A percentile compares a stretch with the other conserved stretches of the same genome.
Conservation (phyloP, 2,329 filamentous ascomycete genomes). For the Canariomyces notabilis region DNA sequence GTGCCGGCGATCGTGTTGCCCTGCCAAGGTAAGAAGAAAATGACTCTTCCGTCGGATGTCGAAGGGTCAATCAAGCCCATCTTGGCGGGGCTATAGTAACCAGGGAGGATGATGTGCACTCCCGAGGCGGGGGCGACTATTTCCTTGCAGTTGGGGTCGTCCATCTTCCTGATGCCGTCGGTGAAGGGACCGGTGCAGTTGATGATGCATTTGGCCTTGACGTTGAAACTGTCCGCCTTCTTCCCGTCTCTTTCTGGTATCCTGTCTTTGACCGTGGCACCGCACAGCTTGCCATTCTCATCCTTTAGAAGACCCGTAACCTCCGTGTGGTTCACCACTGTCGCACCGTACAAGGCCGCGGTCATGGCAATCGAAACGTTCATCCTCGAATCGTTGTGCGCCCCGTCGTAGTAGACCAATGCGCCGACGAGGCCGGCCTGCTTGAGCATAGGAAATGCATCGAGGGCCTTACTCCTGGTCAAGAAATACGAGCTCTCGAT, state of each 20-base stretch:
- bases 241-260: constrained; percentile 54
- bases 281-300: constrained; percentile 60
- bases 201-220: constrained; percentile 74
- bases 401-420: constrained; percentile 80
- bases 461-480: constrained; percentile 69
- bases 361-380: constrained; percentile 79
- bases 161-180: constrained; percentile 75
- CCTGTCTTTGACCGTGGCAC: constrained; percentile 61
- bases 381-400: constrained; percentile 85
- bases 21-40: constrained; percentile 85
- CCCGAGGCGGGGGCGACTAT: constrained; percentile 78
- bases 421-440: constrained; percentile 69
- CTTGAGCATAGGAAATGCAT: constrained; percentile 74
- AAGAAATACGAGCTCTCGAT: constrained; percentile 81
- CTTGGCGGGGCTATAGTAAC: constrained; percentile 70
- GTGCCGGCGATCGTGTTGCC: constrained; percentile 82
- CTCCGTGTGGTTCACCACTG: constrained; percentile 75
- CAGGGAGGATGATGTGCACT: constrained; percentile 77
- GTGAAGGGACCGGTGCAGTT: constrained; percentile 82
- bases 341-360: constrained; percentile 72
- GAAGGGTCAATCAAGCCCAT: constrained; percentile 80
- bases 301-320: constrained; percentile 72
- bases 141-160: constrained; percentile 62
- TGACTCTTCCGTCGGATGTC: constrained; percentile 79
- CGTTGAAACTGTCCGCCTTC: constrained; percentile 54